Evolutionary conservation across 495 filamentous ascomycete species (phyloP).

Genomic region (Parathielavia hyrcaniae): DNA sequence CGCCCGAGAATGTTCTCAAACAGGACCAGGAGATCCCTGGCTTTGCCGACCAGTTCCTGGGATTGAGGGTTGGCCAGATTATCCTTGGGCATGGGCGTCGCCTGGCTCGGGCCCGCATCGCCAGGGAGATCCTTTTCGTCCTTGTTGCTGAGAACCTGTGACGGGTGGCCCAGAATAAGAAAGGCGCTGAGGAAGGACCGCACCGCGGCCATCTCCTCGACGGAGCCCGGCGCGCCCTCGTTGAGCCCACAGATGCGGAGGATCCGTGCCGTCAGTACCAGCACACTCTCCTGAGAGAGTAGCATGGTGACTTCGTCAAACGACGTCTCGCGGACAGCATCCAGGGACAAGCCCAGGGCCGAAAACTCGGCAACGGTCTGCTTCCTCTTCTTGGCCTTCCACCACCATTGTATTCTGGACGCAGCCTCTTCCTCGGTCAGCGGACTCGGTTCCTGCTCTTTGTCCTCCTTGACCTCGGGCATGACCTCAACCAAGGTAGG

Average conservation of each 20-base stretch:
- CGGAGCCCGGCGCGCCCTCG: constrained; percentile 59
- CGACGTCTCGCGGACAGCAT: constrained; percentile 61
- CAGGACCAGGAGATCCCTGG: constrained; percentile 70
- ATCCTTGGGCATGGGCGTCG: constrained; percentile 44
- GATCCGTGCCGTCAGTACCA: constrained; percentile 62
- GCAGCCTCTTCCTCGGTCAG: constrained; percentile 64
- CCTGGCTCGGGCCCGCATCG: constrained; percentile 49
- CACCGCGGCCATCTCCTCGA: constrained; percentile 70
- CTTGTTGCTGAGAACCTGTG: constrained; percentile 79
- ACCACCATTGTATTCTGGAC: constrained; percentile 66
- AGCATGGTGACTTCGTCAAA: constrained; percentile 79
- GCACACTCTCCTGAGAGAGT: constrained; percentile 67
- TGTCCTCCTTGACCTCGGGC: constrained; percentile 51
- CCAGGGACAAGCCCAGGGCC: constrained; percentile 64
- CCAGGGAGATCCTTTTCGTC: constrained; percentile 68
- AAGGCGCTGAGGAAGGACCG: constrained; percentile 90
- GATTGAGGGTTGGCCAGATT: constrained; percentile 53
- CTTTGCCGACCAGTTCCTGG: constrained; percentile 79
- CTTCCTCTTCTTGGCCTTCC: constrained; percentile 58
- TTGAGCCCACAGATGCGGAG: constrained; percentile 72
- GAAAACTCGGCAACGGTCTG: constrained; percentile 60
- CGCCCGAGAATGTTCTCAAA: constrained; percentile 73
- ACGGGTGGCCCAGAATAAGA: constrained; percentile 85
- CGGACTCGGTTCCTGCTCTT: constrained; percentile 43
- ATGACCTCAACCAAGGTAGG: constrained; percentile 39